Percentiles rank a stretch among this genome's conserved stretches.
Evolutionary conservation across 768 basidiomycete genomes (phyloP).

Genomic region (Kwoniella heveanensis): DNA sequence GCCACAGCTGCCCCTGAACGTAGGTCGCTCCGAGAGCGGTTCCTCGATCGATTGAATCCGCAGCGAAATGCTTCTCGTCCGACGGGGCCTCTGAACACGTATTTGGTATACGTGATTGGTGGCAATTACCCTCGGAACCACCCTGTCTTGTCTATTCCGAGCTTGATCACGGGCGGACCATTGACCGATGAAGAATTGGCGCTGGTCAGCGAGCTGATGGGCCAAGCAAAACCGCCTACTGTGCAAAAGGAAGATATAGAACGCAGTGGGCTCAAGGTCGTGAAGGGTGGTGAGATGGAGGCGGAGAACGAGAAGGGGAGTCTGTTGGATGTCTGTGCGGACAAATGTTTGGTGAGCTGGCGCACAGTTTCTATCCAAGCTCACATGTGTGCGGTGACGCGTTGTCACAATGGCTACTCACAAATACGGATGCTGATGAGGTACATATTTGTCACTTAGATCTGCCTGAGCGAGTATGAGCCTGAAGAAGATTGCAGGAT

Average conservation of each 20-base stretch:
- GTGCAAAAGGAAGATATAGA: conserved; percentile 83
- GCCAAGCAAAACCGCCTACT: conserved; percentile 61
- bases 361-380: too few species aligned
- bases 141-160: conserved; percentile 69
- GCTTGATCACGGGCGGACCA: conserved; percentile 54
- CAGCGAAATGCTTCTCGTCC: conserved; percentile 49
- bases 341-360: conserved; percentile 64
- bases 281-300: conserved; percentile 64
- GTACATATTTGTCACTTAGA: conserved; percentile 50
- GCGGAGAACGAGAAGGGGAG: conserved; percentile 63
- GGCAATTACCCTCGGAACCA: conserved; percentile 93
- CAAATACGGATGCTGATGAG: too few species aligned
- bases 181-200: conserved; percentile 40
- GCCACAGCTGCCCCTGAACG: conserved; percentile 10
- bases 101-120: conserved; percentile 79
- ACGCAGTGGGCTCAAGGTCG: conserved; percentile 74
- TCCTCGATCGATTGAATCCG: conserved; percentile 60
- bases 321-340: conserved; percentile 74
- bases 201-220: conserved; percentile 46
- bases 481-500: conserved; percentile 76
- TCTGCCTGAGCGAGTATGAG: conserved; percentile 85
- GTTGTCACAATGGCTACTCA: too few species aligned
- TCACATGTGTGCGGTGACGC: too few species aligned
- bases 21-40: conserved; percentile 37
- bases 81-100: conserved; percentile 61